Evolutionary conservation across 1,284 basidiomycete species (phyloP), one percentile per base, ranked within the genome.

Genomic region (Boletellus dicymbophilus): DNA sequence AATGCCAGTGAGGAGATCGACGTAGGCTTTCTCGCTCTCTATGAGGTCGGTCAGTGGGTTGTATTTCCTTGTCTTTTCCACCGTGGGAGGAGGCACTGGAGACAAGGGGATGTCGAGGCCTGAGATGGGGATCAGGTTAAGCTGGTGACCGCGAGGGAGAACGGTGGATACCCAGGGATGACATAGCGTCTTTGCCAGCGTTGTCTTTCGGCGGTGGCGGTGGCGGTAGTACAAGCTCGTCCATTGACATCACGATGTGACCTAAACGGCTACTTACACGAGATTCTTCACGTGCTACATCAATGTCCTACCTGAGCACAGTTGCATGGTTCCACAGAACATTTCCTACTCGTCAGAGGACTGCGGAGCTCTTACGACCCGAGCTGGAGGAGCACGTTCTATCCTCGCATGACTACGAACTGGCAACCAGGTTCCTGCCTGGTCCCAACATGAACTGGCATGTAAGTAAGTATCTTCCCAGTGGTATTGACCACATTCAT

Each of bases 31-130:
- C 74, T 99, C 97, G 10, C 92, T 96, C 62, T 96, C 91, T 56
- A 98, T 88, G 55, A 99, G 84, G 72, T 99, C 96, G 13, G 82
- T 80, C 52, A 99, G 78, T 23, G 94, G 95, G 66, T 96, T 98
- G 7, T 76, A 62, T 60, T 83, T 87, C 71, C 79, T 87, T 21
- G 76, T 59, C 59, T 75, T 84, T 34, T 70, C 68, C 37, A 76
- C 77, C 7, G 65, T 48, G 13, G 65, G 67, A 5, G 31, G 31
- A 15, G 31, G n/a, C 11, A 44, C 38, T 25, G 60, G 58, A 53
- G 65, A 65, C 37, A 47, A 56, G 47, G 72, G 68, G 52, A 70
- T 51, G 42, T 57, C 57, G 52, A 66, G 58, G 39, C 58, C 68
- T 68, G 53, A 42, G 49, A 48, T 39, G 31, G 43, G 26, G 33